Conservation (phyloP, 2,329 filamentous ascomycete species). For the Aspergillus sp. region DNA sequence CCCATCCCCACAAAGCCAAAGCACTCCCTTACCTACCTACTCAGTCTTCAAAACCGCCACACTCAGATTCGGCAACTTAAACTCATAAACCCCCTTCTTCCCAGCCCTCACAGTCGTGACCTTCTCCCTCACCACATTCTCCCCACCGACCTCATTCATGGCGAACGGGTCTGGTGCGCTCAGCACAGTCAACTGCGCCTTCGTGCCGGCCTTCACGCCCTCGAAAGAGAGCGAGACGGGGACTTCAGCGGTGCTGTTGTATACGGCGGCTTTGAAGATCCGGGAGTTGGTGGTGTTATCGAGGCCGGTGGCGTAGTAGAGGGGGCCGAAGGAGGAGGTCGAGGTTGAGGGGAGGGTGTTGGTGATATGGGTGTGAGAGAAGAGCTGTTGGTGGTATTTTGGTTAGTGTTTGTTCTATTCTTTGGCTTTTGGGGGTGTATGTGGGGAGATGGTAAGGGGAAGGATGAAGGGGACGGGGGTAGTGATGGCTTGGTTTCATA, state of each 20-base stretch:
- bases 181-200: slow-evolving; percentile 43
- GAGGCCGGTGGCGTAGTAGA: slow-evolving; percentile 48
- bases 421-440: too few relatives aligned
- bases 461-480: not conserved
- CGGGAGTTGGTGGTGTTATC: slow-evolving; percentile 36
- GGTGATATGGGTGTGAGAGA: slow-evolving; percentile 47
- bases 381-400: slow-evolving; percentile 29
- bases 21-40: too few relatives aligned
- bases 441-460: slow-evolving; percentile 3
- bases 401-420: slow-evolving; percentile 14
- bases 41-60: slow-evolving; percentile 27
- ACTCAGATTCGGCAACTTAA: slow-evolving; percentile 27
- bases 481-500: not conserved
- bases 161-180: slow-evolving; percentile 35
- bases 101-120: slow-evolving; percentile 23
- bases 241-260: slow-evolving; percentile 46
- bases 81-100: slow-evolving; percentile 25
- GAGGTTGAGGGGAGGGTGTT: slow-evolving; percentile 45
- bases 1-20: too few relatives aligned
- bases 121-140: slow-evolving; percentile 21
- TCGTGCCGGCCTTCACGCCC: slow-evolving; percentile 31
- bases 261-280: slow-evolving; percentile 50
- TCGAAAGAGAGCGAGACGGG: slow-evolving; percentile 38
- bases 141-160: slow-evolving; percentile 31
- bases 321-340: slow-evolving; percentile 39